These are phyloP conservation scores for Chaetomium sp. DNA, from an alignment of 2,329 filamentous ascomycete genomes.

Conservation along the genomic window DNA sequence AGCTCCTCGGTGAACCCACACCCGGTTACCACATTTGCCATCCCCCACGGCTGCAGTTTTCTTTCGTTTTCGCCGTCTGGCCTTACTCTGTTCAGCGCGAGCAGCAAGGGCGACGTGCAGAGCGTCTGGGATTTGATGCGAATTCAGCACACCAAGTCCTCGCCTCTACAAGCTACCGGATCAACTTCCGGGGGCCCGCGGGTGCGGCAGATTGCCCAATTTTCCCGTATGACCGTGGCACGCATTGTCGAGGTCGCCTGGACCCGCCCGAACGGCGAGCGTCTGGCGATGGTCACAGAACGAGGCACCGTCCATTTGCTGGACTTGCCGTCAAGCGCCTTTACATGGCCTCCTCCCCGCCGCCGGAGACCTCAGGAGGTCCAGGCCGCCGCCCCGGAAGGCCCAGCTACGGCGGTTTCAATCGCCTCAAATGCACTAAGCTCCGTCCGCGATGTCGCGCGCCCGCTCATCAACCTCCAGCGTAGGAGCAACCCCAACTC, in stretches of 20 bases:
- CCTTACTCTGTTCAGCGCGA: conserved; percentile 74
- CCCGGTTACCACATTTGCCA: conserved; percentile 70
- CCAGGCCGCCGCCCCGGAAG: conserved; percentile 52
- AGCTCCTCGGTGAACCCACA: conserved; percentile 55
- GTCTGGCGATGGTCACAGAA: conserved; percentile 86
- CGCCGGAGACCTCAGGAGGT: conserved; percentile 51
- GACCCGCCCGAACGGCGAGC: conserved; percentile 78
- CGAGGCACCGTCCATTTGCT: conserved; percentile 94
- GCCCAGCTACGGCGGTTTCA: conserved; percentile 60
- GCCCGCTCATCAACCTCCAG: conserved; percentile 59
- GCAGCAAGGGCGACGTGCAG: conserved; percentile 80
- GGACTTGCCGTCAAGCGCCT: conserved; percentile 79
- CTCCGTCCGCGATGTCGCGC: conserved; percentile 69
- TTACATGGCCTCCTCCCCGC: conserved; percentile 80
- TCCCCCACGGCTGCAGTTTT: conserved; percentile 76
- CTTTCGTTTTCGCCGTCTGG: conserved; percentile 76
- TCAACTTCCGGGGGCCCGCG: conserved; percentile 55
- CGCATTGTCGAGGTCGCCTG: conserved; percentile 89
- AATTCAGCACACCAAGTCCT: conserved; percentile 64
- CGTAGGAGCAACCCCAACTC: conserved; percentile 53
- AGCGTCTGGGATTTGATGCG: conserved; percentile 79
- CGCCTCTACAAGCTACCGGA: conserved; percentile 56
- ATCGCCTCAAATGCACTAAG: conserved; percentile 71
- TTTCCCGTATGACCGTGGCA: conserved; percentile 87
- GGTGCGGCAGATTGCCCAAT: conserved; percentile 84